phyloP scores from a whole-genome alignment of 2,329 filamentous ascomycete species.

The Ophiostoma tasmaniense region DNA sequence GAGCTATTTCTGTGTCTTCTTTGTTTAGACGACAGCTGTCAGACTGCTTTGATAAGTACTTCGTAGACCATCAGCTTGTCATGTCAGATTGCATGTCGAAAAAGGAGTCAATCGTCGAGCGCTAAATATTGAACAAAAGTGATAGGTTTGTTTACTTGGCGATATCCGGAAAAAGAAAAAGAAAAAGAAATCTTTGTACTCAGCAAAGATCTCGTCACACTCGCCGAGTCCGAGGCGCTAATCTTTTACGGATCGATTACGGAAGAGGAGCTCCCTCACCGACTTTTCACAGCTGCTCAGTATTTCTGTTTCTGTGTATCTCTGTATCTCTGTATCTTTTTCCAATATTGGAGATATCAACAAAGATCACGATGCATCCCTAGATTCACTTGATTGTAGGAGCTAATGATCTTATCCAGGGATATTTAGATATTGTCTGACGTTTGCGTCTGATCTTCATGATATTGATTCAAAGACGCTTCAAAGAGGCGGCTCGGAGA shows the following conservation, averaged over 20 bases:
- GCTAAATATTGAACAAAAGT: background rate
- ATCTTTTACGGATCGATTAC: background rate
- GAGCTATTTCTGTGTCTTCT: background rate
- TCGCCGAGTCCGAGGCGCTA: constrained; percentile 7
- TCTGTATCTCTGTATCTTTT: background rate
- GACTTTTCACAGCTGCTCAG: background rate
- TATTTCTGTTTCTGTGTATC: too few relatives aligned
- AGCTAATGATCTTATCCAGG: background rate
- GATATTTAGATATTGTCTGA: background rate
- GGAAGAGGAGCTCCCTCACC: background rate
- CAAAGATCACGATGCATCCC: background rate
- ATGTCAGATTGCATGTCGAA: background rate
- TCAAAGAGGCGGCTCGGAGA: background rate
- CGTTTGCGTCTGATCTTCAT: background rate
- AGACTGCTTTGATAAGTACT: too few relatives aligned
- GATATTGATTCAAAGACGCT: background rate
- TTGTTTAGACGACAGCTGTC: background rate
- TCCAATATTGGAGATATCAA: background rate
- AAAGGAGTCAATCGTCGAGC: background rate
- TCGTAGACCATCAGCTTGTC: too few relatives aligned
- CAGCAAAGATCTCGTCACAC: background rate
- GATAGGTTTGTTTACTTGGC: constrained; percentile 2
- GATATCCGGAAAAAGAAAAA: background rate
- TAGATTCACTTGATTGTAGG: background rate
- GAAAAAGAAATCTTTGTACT: too few relatives aligned